Percentiles rank a stretch among this genome's conserved stretches.
phyloP scores from a whole-genome alignment of 1,139 yeast genomes.

The Kodamaea sp. region DNA sequence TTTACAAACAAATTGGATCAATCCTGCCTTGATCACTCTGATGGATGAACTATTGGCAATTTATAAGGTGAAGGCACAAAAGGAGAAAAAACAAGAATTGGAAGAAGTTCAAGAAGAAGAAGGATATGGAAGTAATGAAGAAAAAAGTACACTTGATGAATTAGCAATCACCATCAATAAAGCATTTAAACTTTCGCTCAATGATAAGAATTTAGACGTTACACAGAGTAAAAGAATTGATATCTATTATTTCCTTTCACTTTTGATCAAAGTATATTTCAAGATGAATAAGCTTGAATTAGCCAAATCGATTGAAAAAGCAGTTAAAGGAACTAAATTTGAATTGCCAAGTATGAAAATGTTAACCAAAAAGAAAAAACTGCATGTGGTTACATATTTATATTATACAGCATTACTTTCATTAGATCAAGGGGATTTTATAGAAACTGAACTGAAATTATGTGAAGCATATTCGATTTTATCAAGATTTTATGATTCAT shows the following conservation, averaged over 20 bases:
- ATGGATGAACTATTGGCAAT: constrained; percentile 55
- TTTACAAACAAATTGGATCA: constrained; percentile 62
- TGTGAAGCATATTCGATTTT: constrained; percentile 43
- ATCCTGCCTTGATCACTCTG: constrained; percentile 52
- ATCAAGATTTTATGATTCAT: constrained; percentile 19
- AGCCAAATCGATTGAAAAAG: constrained; percentile 77
- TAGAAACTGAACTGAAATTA: constrained; percentile 47
- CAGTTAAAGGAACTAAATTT: constrained; percentile 52
- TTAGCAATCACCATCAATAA: constrained; percentile 69
- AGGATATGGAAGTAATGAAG: constrained; percentile 1
- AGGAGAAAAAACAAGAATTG: constrained; percentile 27
- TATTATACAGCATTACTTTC: constrained; percentile 65
- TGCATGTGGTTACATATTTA: constrained; percentile 44
- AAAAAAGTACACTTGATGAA: constrained; percentile 36
- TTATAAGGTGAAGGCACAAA: constrained; percentile 34
- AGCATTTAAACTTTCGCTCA: constrained; percentile 73
- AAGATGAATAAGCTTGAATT: constrained; percentile 65
- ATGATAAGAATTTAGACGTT: constrained; percentile 63
- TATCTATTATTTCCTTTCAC: constrained; percentile 70
- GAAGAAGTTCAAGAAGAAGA: constrained; percentile 11
- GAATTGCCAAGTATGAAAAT: constrained; percentile 51
- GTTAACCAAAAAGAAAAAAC: constrained; percentile 3
- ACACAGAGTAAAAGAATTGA: constrained; percentile 55
- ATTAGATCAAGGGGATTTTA: constrained; percentile 60
- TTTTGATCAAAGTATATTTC: constrained; percentile 71